These are phyloP conservation scores for Leishmania turanica DNA, from an alignment of 208 protist genomes.

Conservation along the genomic window DNA sequence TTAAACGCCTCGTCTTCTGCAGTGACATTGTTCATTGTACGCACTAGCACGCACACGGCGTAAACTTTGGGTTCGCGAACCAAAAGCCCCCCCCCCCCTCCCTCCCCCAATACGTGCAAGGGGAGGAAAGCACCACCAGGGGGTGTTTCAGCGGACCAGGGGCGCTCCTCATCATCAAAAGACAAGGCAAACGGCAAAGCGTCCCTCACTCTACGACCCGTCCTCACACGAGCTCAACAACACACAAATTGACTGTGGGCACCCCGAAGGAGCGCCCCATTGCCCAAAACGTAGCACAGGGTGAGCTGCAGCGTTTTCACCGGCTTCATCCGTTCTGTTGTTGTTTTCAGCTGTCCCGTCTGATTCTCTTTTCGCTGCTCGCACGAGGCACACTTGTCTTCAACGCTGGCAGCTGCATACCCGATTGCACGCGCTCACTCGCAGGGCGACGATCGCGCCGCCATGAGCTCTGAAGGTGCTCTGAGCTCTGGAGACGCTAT, in stretches of 20 bases:
- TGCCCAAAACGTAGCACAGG: background rate
- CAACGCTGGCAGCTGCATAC: background rate
- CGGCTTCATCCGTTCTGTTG: background rate
- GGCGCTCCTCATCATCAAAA: background rate
- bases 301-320: background rate
- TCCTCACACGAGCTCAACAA: background rate
- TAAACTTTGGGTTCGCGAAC: background rate
- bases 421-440: background rate
- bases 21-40: background rate
- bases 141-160: background rate
- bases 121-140: background rate
- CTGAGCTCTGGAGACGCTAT: background rate
- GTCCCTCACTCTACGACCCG: background rate
- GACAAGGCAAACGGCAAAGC: background rate
- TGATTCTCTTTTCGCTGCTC: background rate
- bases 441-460: background rate
- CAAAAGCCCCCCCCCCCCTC: background rate
- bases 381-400: background rate
- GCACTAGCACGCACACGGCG: background rate
- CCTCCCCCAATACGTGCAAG: background rate
- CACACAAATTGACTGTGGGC: background rate
- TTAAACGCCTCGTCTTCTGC: background rate
- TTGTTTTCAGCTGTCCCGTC: background rate
- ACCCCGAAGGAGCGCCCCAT: background rate
- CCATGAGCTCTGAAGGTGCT: background rate